Evolutionary conservation across 805 yeast genomes (phyloP).

Genomic region (Sugiyamaella mastotermitis): DNA sequence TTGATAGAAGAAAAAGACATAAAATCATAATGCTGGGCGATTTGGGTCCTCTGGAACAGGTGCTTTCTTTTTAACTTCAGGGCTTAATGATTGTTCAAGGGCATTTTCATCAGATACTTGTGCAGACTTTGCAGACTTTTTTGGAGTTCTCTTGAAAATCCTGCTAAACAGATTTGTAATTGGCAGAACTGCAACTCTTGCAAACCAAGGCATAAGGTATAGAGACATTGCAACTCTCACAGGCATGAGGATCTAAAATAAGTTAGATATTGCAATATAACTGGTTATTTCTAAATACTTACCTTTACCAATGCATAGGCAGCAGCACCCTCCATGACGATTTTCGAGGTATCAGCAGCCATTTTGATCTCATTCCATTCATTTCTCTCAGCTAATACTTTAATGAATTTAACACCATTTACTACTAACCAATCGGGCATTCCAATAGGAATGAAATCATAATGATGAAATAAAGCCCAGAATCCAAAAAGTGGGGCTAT

Average conservation of each 20-base stretch:
- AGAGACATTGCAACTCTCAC: constrained; percentile 46
- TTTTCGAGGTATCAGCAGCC: constrained; percentile 45
- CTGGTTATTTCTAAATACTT: no score
- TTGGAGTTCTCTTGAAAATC: neutral
- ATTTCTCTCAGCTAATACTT: constrained; percentile 36
- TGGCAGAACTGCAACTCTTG: constrained; percentile 47
- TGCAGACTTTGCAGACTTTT: neutral
- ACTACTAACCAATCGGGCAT: constrained; percentile 56
- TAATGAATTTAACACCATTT: constrained; percentile 53
- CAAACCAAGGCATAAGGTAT: constrained; percentile 52
- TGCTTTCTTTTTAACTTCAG: neutral
- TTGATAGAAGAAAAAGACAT: no score
- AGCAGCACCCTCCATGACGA: constrained; percentile 67
- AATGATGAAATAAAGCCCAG: constrained; percentile 61
- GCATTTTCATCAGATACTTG: neutral
- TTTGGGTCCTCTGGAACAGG: neutral
- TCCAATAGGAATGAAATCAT: constrained; percentile 47
- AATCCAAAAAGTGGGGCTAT: constrained; percentile 60
- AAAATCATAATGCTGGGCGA: neutral
- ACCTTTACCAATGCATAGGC: constrained; percentile 65
- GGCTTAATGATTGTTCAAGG: neutral
- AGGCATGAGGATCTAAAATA: constrained; percentile 50
- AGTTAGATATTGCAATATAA: no score
- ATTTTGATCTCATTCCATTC: constrained; percentile 29
- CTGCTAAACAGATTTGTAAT: constrained; percentile 22